These are phyloP conservation scores for Mycena pura DNA, from an alignment of 768 basidiomycete species.

Conservation along the genomic window DNA sequence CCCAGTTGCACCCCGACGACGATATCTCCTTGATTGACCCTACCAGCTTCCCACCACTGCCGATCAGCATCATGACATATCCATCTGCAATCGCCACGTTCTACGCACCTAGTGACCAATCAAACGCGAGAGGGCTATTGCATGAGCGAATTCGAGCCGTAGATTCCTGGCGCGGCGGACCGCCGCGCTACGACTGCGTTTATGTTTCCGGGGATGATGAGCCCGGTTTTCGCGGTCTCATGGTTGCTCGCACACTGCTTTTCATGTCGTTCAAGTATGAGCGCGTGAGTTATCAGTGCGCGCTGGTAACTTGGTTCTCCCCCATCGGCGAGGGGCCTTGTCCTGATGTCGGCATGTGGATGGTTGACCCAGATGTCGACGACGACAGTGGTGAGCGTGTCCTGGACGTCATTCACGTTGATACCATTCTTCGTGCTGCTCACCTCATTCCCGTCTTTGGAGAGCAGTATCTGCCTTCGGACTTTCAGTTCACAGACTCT, in stretches of 20 bases:
- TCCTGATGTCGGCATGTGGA: conserved; percentile 37
- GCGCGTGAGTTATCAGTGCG: conserved; percentile 31
- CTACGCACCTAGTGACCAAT: conserved; percentile 44
- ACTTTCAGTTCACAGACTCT: conserved; percentile 30
- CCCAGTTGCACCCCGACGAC: conserved; percentile 27
- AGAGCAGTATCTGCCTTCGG: conserved; percentile 18
- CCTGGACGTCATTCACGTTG: conserved; percentile 33
- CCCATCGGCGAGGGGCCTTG: conserved; percentile 27
- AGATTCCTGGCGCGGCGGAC: conserved; percentile 34
- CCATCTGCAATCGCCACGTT: conserved; percentile 39
- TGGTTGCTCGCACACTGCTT: conserved; percentile 29
- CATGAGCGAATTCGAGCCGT: conserved; percentile 37
- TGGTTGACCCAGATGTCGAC: conserved; percentile 27
- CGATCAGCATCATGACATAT: conserved; percentile 32
- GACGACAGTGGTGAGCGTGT: conserved; percentile 2
- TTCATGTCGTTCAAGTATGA: conserved; percentile 33
- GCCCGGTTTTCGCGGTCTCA: conserved; percentile 33
- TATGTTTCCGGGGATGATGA: conserved; percentile 29
- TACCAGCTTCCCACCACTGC: conserved; percentile 3
- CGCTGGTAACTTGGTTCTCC: conserved; percentile 34
- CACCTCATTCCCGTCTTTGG: conserved; percentile 40
- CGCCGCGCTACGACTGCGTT: conserved; percentile 36
- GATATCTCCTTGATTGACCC: conserved; percentile 13
- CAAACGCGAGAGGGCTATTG: conserved; percentile 37
- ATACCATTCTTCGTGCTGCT: conserved; percentile 35